Evolutionary conservation across 108 stramenopile species (phyloP), one percentile per base, ranked within the genome.

Genomic region (Asterionellopsis glacialis): DNA sequence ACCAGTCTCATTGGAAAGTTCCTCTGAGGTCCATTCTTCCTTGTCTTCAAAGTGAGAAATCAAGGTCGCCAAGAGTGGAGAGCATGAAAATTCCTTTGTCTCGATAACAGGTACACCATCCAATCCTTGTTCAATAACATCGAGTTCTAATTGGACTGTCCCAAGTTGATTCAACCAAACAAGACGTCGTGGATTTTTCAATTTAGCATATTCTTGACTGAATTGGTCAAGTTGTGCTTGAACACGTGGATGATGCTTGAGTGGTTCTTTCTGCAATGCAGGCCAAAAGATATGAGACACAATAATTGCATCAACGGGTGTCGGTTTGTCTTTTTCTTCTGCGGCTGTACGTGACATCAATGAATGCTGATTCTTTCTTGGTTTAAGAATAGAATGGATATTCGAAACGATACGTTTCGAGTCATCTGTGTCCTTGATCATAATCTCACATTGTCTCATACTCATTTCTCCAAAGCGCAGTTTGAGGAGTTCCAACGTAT

Each of bases 251-350:
- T 97, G 96, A 39, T 92, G 80, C 55, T 83, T 88, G 66, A 97
- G 49, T 21, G 73, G 70, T 25, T 88, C 82, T 12, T 86, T 78
- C 42, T 88, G 85, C 38, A 97, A 67, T n/a, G 90, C 60, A 26
- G 98, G 98, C 98, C 98, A 98, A 73, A 96, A 98, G 50, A 94
- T 94, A 48, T 97, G 92, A 5, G 94, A 95, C 11, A 97, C 73
- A 28, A 97, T 91, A 11, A 87, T 82, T 18, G 84, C 88, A 57
- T 96, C 93, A 13, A 96, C 74, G 6, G 73, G 66, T 7, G 57
- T 25, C 11, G 65, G 70, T 33, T 67, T 42, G 25, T 49, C 44
- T 11, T 69, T 55, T 45, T 27, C 51, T 16, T 14, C 51, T 2
- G 7, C 33, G 33, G 5, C 33, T 7, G 33, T 33, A 33, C 18